Base-by-base conservation (phyloP, 2,329 filamentous ascomycete species). In the Hymenotorrendiella dingleyae region DNA sequence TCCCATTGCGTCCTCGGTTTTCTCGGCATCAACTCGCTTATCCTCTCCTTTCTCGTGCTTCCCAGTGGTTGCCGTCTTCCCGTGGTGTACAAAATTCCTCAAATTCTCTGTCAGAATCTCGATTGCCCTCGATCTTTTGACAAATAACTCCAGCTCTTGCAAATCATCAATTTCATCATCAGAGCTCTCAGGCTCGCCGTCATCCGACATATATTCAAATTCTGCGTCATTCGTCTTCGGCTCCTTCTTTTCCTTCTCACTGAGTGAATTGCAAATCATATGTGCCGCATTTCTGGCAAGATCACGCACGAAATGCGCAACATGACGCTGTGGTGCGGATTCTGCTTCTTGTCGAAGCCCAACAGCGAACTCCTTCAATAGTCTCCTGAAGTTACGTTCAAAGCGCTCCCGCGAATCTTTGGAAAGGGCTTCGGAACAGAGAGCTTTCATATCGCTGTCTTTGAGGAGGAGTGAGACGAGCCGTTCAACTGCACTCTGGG, bases 211-310 rank as follows among this genome's bases (percentile, higher is more conserved):
- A 5, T 23, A 19, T 24, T 40, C 38, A 23, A 36, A 12, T 7
- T 42, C 40, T 1, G 34, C 39, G 20, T 41, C 14, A 10, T 30
- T 20, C 16, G 21, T 10, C 11, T 9, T 46, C 27, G 5, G 23
- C 22, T 32, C 3, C n/a, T 36, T 29, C 10, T n/a, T 6, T 10
- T 10, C 14, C 10, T 4, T 24, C 17, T 32, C n/a, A 3, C 20
- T 29, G 2, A 42, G 10, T 17, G 24, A 38, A 16, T 34, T 47
- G 11, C 49, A 52, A 16, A 52, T 45, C 10, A 49, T 33, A 29
- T 49, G 40, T 6, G 47, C 44, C 10, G 42, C 33, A 19, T 49
- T 52, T 12, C 41, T 52, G 10, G 49, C 44, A n/a, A 42, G 42
- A 28, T 40, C 30, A 2, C 36, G 27, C 24, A 52, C 47, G 16